Evolutionary conservation across 2,329 filamentous ascomycete species (phyloP).

Genomic region (Diaporthe sp.): DNA sequence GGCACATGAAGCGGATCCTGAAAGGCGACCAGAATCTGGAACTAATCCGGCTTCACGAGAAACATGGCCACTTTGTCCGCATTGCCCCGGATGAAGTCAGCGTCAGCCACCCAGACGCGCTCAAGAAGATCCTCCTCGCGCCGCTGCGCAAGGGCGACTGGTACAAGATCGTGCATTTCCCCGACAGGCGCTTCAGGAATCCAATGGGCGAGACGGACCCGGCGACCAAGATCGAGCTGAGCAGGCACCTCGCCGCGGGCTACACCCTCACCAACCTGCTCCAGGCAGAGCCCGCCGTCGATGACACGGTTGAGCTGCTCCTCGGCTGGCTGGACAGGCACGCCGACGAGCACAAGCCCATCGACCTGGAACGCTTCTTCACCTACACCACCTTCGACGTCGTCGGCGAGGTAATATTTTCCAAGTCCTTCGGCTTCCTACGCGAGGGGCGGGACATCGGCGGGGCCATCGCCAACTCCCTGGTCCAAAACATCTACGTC

Average conservation of each 20-base stretch:
- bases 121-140: slow-evolving; percentile 4
- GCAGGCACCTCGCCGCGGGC: slow-evolving; percentile 50
- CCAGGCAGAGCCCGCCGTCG: slow-evolving; percentile 43
- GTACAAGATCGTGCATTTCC: slow-evolving; percentile 31
- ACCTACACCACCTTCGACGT: slow-evolving; percentile 50
- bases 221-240: slow-evolving; percentile 50
- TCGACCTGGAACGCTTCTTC: slow-evolving; percentile 45
- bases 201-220: slow-evolving; percentile 55
- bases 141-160: slow-evolving; percentile 28
- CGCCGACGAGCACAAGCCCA: slow-evolving; percentile 35
- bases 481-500: slow-evolving; percentile 38
- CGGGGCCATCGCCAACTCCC: slow-evolving; percentile 45
- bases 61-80: slow-evolving; percentile 21
- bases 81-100: slow-evolving; percentile 32
- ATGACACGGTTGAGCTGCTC: slow-evolving; percentile 40
- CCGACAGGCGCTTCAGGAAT: slow-evolving; percentile 52
- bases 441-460: slow-evolving; percentile 47
- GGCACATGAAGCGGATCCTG: slow-evolving; percentile 25
- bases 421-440: slow-evolving; percentile 48
- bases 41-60: slow-evolving; percentile 15
- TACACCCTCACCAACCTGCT: slow-evolving; percentile 51
- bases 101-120: slow-evolving; percentile 29
- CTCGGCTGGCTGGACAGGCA: slow-evolving; percentile 44
- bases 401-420: slow-evolving; percentile 50
- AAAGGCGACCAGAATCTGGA: slow-evolving; percentile 18